These are phyloP conservation scores for Phytophthora palmivora DNA, from an alignment of 352 stramenopile species.

Conservation along the genomic window DNA sequence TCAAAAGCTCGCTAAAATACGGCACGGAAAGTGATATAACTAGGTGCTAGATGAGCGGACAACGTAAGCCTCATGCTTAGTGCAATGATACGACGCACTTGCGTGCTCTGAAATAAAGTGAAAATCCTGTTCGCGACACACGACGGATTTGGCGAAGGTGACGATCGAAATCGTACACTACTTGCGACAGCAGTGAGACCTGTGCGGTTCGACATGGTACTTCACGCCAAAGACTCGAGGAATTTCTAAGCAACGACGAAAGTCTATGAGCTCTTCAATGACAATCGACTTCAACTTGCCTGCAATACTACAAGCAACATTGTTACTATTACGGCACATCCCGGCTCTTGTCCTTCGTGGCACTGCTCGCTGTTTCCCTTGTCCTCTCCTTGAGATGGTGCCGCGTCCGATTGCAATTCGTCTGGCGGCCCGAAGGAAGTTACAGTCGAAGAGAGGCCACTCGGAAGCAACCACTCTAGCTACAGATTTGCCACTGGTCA, in stretches of 20 bases:
- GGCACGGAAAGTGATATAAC: background rate
- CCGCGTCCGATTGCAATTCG: slow-evolving; percentile 15
- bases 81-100: slow-evolving; percentile 9
- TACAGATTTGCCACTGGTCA: slow-evolving; percentile 1
- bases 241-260: too few relatives aligned
- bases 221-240: background rate
- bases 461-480: background rate
- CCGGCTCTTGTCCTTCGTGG: slow-evolving; percentile 10
- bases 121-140: slow-evolving; percentile 25
- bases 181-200: slow-evolving; percentile 3
- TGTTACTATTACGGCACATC: background rate
- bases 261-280: slow-evolving; percentile 1
- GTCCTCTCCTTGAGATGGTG: slow-evolving; percentile 24
- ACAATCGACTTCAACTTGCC: slow-evolving; percentile 3
- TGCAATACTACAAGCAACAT: background rate
- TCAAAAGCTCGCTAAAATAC: background rate
- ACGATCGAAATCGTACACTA: slow-evolving; percentile 2
- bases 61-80: background rate
- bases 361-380: slow-evolving; percentile 1
- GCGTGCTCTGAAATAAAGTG: slow-evolving; percentile 15
- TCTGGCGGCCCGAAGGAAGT: slow-evolving; percentile 5
- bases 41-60: background rate
- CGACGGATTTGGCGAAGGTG: slow-evolving; percentile 1
- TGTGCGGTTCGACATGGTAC: background rate
- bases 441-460: slow-evolving; percentile 3